These are phyloP conservation scores for Russula sp. DNA, from an alignment of 768 basidiomycete species.

Conservation along the genomic window DNA sequence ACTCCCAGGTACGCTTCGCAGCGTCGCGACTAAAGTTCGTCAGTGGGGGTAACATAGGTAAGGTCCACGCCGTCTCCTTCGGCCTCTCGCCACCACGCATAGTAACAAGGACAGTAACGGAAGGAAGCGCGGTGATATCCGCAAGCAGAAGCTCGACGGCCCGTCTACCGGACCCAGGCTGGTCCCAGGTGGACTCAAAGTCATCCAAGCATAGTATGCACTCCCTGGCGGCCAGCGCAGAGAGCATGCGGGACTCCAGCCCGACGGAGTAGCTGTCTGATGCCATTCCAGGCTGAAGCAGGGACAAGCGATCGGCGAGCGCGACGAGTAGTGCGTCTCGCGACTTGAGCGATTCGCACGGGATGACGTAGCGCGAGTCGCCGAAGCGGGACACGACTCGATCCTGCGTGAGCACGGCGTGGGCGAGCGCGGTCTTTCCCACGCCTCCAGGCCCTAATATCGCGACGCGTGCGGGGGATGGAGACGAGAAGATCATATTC, in stretches of 20 bases:
- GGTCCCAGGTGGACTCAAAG: conserved; percentile 36
- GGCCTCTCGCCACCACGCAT: conserved; percentile 17
- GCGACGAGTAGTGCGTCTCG: conserved; percentile 24
- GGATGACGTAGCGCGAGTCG: conserved; percentile 28
- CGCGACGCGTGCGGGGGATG: conserved; percentile 10
- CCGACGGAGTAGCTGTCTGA: conserved; percentile 1
- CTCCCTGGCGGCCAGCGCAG: conserved; percentile 20
- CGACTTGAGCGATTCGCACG: conserved; percentile 26
- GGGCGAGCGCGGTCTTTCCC: conserved; percentile 34
- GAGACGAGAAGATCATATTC: not conserved
- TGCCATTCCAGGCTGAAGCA: conserved; percentile 1
- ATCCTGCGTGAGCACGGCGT: conserved; percentile 28
- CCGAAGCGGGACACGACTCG: conserved; percentile 24
- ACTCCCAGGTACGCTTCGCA: conserved; percentile 11
- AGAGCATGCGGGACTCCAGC: conserved; percentile 6
- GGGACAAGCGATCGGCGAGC: conserved; percentile 23
- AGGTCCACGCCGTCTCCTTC: conserved; percentile 13
- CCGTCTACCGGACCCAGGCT: conserved; percentile 2
- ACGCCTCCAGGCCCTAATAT: conserved; percentile 32
- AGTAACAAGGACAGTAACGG: conserved; percentile 13
- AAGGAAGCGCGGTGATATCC: conserved; percentile 7
- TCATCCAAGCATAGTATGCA: conserved; percentile 34
- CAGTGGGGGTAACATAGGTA: conserved; percentile 15
- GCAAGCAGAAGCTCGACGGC: conserved; percentile 15
- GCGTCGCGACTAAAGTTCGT: conserved; percentile 7